Base-by-base conservation (phyloP, 176 grass and related monocot genomes). In the Triticum timopheevii region DNA sequence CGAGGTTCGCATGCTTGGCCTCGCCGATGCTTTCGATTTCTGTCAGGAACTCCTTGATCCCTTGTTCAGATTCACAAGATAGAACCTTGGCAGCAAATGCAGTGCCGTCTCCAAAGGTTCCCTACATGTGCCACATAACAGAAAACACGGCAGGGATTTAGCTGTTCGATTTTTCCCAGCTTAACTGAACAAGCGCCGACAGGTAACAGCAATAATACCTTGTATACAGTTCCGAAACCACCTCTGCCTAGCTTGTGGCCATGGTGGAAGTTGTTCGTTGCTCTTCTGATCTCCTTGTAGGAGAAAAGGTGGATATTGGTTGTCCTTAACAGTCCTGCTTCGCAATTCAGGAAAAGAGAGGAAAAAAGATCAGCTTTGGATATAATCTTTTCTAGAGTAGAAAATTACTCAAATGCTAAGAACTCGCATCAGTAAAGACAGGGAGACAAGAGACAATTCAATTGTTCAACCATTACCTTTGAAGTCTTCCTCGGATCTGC, bases 191-290 rank as follows among this genome's bases (percentile, higher is more conserved):
- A 76, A 76, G 3, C 38, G 16, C 3, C 31, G 61, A 35, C 7
- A 38, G 1, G 45, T 66, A 61, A 10, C 76, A 12, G 15, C 73
- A 3, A 7, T 79, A 3, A 7, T 79, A 87, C 89, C 85, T 85
- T 91, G 86, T 91, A 91, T 4, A 91, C 86, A 24, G 86, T 91
- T 62, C 90, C 90, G 69, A 91, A 91, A 13, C 90, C 86, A 44
- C 90, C 90, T 85, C 49, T 83, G 13, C 90, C 86, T 52, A 88
- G 47, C 82, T 69, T 91, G 76, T 91, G 88, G 1, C 69, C 5
- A 30, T 64, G 61, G 34, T 69, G 10, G 76, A 91, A 91, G 76
- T 85, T 91, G 40, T 71, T 77, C 25, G 90, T 88, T 16, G 86
- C 90, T 70, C 27, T 22, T 63, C 54, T 81, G 35, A 91, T 91